Evolutionary conservation across 192 early-diverging fungal species (phyloP), one percentile per base, ranked within the genome.

Genomic region (Chytriomyces sp.): DNA sequence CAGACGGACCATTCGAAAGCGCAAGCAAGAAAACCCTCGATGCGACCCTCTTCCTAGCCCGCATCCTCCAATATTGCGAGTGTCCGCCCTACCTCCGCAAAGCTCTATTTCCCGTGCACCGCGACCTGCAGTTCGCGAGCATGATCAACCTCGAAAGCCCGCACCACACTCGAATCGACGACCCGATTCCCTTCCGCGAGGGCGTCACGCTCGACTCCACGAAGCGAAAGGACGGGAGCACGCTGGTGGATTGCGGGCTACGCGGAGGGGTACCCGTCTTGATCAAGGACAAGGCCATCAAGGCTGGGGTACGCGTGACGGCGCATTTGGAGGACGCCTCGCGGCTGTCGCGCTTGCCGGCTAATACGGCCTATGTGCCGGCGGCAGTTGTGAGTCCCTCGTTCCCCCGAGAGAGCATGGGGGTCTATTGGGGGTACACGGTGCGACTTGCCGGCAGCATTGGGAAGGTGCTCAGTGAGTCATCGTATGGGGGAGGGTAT

Each of bases 401-500:
- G 44, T 74, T 73, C 7, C 90, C 90, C 5, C 69, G 84, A n/a
- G 85, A 88, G 70, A 77, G 84, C 52, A 56, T 72, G 0, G 90
- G 90, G 0, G 65, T 89, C 17, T 90, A 90, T 61, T 91, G 90
- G 90, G 90, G 90, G 5, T 91, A 89, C 72, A 78, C 78, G 52
- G 84, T 90, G 34, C 75, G 90, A 25, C 54, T 90, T 38, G 89
- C 90, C 2, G 75, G 80, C 34, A 72, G 82, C 0, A 73, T 91
- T 37, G 86, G 86, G 40, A 78, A 85, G 55, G 89, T 88, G 1
- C 81, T 90, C 36, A 85, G 81, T 0, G 88, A 91, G 39, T 84
- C 76, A 33, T 77, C 87, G 0, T 89, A 80, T 54, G 56, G 85
- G 77, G 85, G 82, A 34, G 86, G 88, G 30, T 91, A 91, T 68